Percentiles rank a stretch among this genome's conserved stretches.
Conservation (phyloP, 805 yeast species). For the Pichia phayaonensis region DNA sequence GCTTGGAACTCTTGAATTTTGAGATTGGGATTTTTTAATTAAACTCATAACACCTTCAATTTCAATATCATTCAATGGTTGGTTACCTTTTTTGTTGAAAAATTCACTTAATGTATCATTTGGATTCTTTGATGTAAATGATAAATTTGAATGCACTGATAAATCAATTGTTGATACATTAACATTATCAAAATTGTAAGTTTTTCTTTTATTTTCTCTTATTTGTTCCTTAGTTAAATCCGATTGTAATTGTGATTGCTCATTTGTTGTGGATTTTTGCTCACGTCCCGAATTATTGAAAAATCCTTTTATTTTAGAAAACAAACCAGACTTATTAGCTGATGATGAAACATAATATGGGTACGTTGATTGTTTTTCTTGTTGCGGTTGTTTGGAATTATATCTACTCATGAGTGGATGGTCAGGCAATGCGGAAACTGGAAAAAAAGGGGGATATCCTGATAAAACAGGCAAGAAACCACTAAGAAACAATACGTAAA, state of each 20-base stretch:
- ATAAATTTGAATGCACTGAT: slow-evolving; percentile 13
- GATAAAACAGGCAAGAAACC: not conserved
- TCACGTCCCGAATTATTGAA: not conserved
- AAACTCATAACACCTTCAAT: slow-evolving; percentile 74
- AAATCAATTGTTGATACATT: slow-evolving; percentile 15
- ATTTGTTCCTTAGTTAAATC: not conserved
- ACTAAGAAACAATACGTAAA: too few species aligned
- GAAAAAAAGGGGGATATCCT: too few species aligned
- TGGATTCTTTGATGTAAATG: slow-evolving; percentile 31
- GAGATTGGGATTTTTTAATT: slow-evolving; percentile 33
- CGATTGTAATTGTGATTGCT: not conserved
- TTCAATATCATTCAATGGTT: slow-evolving; percentile 67
- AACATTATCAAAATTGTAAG: slow-evolving; percentile 2
- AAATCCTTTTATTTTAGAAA: slow-evolving; percentile 9
- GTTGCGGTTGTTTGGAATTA: not conserved
- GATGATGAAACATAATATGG: not conserved
- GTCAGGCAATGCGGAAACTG: not conserved
- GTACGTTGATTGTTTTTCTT: not conserved
- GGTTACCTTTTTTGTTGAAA: slow-evolving; percentile 65
- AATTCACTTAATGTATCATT: slow-evolving; percentile 61
- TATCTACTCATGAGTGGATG: not conserved
- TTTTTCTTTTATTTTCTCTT: not conserved
- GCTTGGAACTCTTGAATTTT: slow-evolving; percentile 8
- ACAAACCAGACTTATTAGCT: not conserved
- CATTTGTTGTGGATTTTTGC: not conserved